Conservation (phyloP, 192 early-diverging fungal genomes). For the Coemansia sp. region DNA sequence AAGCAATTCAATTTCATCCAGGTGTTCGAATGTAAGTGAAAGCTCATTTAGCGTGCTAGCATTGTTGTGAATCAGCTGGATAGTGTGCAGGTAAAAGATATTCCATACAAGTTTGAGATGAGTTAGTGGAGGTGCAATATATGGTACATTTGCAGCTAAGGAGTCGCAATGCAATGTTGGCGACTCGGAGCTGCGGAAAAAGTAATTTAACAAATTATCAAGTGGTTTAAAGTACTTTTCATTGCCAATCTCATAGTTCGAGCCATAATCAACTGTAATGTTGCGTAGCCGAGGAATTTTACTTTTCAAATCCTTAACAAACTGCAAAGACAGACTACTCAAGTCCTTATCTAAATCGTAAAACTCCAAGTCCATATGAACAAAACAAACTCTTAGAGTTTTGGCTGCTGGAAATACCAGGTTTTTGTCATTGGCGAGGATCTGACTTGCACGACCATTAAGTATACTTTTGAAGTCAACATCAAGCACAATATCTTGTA, state of each 20-base stretch:
- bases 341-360: background rate
- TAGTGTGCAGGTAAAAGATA: slow-evolving; percentile 4
- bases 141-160: background rate
- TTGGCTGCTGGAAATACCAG: background rate
- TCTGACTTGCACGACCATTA: background rate
- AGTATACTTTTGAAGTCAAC: slow-evolving; percentile 18
- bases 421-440: background rate
- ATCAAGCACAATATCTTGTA: background rate
- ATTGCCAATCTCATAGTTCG: slow-evolving; percentile 1
- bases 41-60: slow-evolving; percentile 4
- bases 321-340: background rate
- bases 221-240: background rate
- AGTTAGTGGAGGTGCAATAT: background rate
- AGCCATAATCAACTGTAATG: slow-evolving; percentile 2
- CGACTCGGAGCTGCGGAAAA: background rate
- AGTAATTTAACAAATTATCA: background rate
- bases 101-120: slow-evolving; percentile 13
- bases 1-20: background rate
- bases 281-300: slow-evolving; percentile 3
- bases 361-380: slow-evolving; percentile 1
- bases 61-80: slow-evolving; percentile 11
- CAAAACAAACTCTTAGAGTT: background rate
- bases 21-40: slow-evolving; percentile 4
- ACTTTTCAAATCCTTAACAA: background rate
- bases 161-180: background rate